Conservation (phyloP, 495 filamentous ascomycete genomes). For the Penicillium arizonense region DNA sequence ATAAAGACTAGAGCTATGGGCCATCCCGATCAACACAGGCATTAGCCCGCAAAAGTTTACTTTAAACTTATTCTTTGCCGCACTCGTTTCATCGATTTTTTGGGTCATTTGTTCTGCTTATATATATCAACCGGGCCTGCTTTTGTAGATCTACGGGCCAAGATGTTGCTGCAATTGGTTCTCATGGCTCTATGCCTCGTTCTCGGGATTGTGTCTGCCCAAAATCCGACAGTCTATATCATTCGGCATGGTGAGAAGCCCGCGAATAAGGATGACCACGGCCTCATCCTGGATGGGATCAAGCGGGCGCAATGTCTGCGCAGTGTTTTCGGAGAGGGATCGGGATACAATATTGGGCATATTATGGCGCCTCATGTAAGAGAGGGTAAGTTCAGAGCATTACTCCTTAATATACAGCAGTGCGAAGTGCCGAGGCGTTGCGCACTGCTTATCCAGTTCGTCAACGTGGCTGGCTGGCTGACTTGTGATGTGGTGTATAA, state of each 20-base stretch:
- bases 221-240: slow-evolving; percentile 40
- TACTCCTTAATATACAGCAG: neutral
- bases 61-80: neutral
- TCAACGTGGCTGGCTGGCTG: neutral
- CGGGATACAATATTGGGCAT: slow-evolving; percentile 44
- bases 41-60: neutral
- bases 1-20: slow-evolving; percentile 2
- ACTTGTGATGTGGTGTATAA: slow-evolving; percentile 23
- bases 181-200: slow-evolving; percentile 1
- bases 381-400: slow-evolving; percentile 15
- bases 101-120: neutral
- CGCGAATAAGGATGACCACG: slow-evolving; percentile 30
- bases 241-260: slow-evolving; percentile 57
- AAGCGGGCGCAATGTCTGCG: slow-evolving; percentile 47
- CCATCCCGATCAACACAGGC: neutral
- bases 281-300: slow-evolving; percentile 39
- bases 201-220: neutral
- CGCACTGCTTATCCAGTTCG: neutral
- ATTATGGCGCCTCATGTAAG: slow-evolving; percentile 45
- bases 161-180: slow-evolving; percentile 3
- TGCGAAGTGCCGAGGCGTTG: neutral
- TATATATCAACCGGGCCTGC: neutral
- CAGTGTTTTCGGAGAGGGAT: slow-evolving; percentile 39
- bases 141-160: neutral
- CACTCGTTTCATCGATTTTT: neutral